Conservation (phyloP, 148 eudicot species). For the Simmondsia chinensis region DNA sequence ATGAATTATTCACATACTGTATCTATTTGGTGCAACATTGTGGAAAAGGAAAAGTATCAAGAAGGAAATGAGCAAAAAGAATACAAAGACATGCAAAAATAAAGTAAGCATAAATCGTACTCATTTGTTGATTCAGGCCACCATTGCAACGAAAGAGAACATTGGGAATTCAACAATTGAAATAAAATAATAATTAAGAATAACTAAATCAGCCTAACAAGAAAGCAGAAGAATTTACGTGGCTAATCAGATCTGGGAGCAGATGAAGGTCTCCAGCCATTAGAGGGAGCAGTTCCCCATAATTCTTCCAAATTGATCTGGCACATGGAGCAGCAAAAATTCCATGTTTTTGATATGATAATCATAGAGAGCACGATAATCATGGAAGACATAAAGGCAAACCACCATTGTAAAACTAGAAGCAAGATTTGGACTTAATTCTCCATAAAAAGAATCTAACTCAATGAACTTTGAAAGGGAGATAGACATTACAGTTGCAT, state of each 20-base stretch:
- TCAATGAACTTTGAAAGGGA: too few relatives aligned
- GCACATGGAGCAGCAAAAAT: neutral
- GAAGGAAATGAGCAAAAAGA: neutral
- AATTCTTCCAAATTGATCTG: slow-evolving; percentile 52
- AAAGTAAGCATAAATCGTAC: slow-evolving; percentile 61
- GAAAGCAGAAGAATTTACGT: slow-evolving; percentile 23
- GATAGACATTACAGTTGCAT: too few relatives aligned
- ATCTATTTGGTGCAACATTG: too few relatives aligned
- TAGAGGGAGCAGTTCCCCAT: slow-evolving; percentile 74
- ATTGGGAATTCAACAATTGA: slow-evolving; percentile 9
- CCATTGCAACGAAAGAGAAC: slow-evolving; percentile 91
- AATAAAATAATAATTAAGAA: too few relatives aligned
- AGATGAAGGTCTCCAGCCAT: slow-evolving; percentile 86
- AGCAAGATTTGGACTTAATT: too few relatives aligned
- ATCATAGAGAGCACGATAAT: too few relatives aligned
- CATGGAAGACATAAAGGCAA: too few relatives aligned
- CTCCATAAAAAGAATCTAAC: too few relatives aligned
- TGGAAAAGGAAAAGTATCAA: too few relatives aligned
- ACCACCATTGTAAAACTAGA: too few relatives aligned
- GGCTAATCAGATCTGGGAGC: slow-evolving; percentile 91
- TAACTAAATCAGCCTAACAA: slow-evolving; percentile 1
- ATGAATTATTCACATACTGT: too few relatives aligned
- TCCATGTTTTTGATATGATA: neutral
- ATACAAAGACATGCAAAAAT: neutral
- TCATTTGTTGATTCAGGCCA: slow-evolving; percentile 91